These are phyloP conservation scores for Breynia disticha DNA, from an alignment of 441 rosid species.

Conservation along the genomic window DNA sequence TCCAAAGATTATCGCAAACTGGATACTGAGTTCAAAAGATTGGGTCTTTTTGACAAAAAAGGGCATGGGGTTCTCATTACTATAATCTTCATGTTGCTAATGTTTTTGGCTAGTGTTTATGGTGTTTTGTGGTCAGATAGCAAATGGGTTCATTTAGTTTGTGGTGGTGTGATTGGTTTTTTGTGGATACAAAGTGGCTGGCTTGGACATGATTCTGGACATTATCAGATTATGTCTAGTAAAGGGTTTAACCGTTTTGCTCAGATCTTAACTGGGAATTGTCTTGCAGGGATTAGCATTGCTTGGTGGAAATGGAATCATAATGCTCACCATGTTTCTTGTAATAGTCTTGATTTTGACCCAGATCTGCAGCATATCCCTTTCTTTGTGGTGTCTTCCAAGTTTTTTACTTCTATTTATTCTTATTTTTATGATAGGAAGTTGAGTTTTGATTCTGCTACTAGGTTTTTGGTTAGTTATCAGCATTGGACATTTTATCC, in stretches of 20 bases:
- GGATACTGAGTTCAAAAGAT: constrained; percentile 32
- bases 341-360: constrained; percentile 58
- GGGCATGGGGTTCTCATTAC: constrained; percentile 28
- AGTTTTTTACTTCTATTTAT: constrained; percentile 35
- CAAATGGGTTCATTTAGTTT: constrained; percentile 29
- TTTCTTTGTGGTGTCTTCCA: constrained; percentile 51
- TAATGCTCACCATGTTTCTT: constrained; percentile 58
- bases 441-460: constrained; percentile 39
- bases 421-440: constrained; percentile 49
- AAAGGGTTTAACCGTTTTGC: constrained; percentile 23
- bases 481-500: constrained; percentile 67
- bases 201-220: constrained; percentile 73
- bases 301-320: constrained; percentile 73
- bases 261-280: constrained; percentile 54
- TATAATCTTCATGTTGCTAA: constrained; percentile 20
- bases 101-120: constrained; percentile 31
- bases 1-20: constrained; percentile 50
- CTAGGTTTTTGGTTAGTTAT: constrained; percentile 49
- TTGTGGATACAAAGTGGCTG: constrained; percentile 67
- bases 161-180: constrained; percentile 38
- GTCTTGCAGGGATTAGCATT: constrained; percentile 59
- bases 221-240: constrained; percentile 32
- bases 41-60: constrained; percentile 54
- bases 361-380: constrained; percentile 80
- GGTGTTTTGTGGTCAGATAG: constrained; percentile 33